Percentiles rank a stretch among this genome's conserved stretches.
These are phyloP conservation scores for Bacidia rubella DNA, from an alignment of 495 filamentous ascomycete genomes.

Conservation along the genomic window DNA sequence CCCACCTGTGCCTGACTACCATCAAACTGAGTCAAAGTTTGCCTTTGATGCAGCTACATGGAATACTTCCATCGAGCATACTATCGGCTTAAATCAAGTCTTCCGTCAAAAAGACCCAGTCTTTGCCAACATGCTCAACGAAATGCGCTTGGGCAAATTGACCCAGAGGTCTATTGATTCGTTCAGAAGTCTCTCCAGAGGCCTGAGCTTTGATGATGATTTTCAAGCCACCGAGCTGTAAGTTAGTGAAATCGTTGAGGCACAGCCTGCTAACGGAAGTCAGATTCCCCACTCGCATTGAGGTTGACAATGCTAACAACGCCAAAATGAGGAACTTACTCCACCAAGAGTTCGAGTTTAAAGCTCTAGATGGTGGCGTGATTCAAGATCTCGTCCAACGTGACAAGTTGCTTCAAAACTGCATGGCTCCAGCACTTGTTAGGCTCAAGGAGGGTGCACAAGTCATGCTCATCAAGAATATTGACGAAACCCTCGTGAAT, in stretches of 20 bases:
- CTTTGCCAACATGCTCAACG: constrained; percentile 91
- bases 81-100: constrained; percentile 86
- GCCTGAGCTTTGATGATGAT: constrained; percentile 56
- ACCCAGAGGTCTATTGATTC: constrained; percentile 50
- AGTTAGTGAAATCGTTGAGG: constrained; percentile 13
- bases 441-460: constrained; percentile 83
- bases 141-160: constrained; percentile 84
- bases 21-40: constrained; percentile 57
- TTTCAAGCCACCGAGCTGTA: constrained; percentile 84
- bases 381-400: constrained; percentile 51
- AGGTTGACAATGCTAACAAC: constrained; percentile 80
- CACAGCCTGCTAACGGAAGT: not conserved
- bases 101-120: constrained; percentile 92
- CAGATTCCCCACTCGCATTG: constrained; percentile 77
- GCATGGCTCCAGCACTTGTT: constrained; percentile 75
- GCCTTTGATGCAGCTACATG: constrained; percentile 85
- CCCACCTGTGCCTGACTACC: constrained; percentile 77
- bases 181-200: constrained; percentile 59
- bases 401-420: constrained; percentile 69
- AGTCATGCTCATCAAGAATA: constrained; percentile 99
- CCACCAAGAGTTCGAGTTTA: constrained; percentile 54
- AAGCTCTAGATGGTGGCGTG: constrained; percentile 60
- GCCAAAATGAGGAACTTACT: constrained; percentile 55
- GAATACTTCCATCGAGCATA: constrained; percentile 86
- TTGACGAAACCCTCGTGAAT: constrained; percentile 88